These are phyloP conservation scores for Teratosphaeria pseudoeucalypti DNA, from an alignment of 2,329 filamentous ascomycete species.

Conservation along the genomic window DNA sequence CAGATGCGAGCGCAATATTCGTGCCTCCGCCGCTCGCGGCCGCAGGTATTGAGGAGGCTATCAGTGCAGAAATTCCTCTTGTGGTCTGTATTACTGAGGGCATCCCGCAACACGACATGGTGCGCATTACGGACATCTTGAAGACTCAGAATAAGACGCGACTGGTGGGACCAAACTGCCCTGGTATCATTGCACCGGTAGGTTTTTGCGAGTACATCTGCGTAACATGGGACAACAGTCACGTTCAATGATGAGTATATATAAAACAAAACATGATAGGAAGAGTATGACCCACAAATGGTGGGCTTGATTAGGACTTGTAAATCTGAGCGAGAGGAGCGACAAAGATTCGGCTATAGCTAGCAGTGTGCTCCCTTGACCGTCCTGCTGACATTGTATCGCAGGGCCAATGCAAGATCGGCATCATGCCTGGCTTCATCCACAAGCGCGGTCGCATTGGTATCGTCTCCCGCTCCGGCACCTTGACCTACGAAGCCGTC, in stretches of 20 bases:
- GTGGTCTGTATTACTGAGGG: constrained; percentile 98
- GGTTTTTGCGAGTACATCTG: not conserved
- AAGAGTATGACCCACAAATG: constrained; percentile 26
- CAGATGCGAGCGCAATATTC: constrained; percentile 88
- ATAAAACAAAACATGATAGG: constrained; percentile 25
- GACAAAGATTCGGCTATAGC: not conserved
- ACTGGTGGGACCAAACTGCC: constrained; percentile 95
- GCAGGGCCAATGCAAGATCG: constrained; percentile 97
- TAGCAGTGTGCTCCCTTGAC: not conserved
- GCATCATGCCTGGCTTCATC: constrained; percentile 99
- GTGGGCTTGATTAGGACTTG: constrained; percentile 21
- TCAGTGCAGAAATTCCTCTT: constrained; percentile 83
- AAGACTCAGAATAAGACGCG: constrained; percentile 97
- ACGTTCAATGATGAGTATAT: constrained; percentile 16
- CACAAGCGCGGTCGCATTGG: constrained; percentile 98
- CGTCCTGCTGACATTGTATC: constrained; percentile 2
- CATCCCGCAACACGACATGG: constrained; percentile 98
- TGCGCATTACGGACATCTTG: constrained; percentile 94
- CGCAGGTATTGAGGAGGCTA: constrained; percentile 91
- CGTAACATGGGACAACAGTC: not conserved
- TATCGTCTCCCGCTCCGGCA: constrained; percentile 96
- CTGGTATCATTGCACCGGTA: constrained; percentile 81
- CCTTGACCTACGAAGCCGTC: constrained; percentile 97
- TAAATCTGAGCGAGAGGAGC: constrained; percentile 1
- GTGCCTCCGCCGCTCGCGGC: constrained; percentile 93